Evolutionary conservation across 371 early-diverging fungal genomes (phyloP).

Genomic region (Choanephora cucurbitarum): DNA sequence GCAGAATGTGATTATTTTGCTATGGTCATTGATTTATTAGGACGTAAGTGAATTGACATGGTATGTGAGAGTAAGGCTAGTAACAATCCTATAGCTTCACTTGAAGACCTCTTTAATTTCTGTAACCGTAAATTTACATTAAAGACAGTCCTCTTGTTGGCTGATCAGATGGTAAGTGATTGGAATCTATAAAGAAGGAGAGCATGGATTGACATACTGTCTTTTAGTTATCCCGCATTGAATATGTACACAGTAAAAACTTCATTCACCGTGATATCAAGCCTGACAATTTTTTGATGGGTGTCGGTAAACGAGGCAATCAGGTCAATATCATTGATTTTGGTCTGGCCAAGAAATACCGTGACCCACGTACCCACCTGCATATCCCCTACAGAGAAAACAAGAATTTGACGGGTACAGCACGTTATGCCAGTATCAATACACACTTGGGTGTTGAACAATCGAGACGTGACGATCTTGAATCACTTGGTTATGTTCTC

Average conservation of each 20-base stretch:
- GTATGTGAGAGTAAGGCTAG: too few species aligned
- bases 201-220: too few species aligned
- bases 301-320: slow-evolving; percentile 91
- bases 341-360: slow-evolving; percentile 98
- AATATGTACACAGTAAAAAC: slow-evolving; percentile 93
- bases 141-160: slow-evolving; percentile 98
- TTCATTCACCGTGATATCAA: slow-evolving; percentile 85
- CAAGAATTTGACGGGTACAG: slow-evolving; percentile 99
- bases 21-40: slow-evolving; percentile 99
- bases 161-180: slow-evolving; percentile 92
- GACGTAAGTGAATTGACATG: slow-evolving; percentile 56
- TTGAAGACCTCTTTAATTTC: slow-evolving; percentile 99
- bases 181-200: too few species aligned
- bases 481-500: slow-evolving; percentile 98
- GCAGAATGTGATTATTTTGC: slow-evolving; percentile 92
- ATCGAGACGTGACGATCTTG: slow-evolving; percentile 99
- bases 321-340: slow-evolving; percentile 99
- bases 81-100: slow-evolving; percentile 48
- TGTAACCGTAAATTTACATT: slow-evolving; percentile 96
- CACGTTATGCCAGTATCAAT: slow-evolving; percentile 98
- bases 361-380: slow-evolving; percentile 94
- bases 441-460: slow-evolving; percentile 99
- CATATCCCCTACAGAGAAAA: slow-evolving; percentile 98
- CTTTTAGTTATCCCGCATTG: slow-evolving; percentile 88
- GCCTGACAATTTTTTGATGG: slow-evolving; percentile 99